phyloP scores from a whole-genome alignment of 2,329 filamentous ascomycete species.

The Cercospora janseana region DNA sequence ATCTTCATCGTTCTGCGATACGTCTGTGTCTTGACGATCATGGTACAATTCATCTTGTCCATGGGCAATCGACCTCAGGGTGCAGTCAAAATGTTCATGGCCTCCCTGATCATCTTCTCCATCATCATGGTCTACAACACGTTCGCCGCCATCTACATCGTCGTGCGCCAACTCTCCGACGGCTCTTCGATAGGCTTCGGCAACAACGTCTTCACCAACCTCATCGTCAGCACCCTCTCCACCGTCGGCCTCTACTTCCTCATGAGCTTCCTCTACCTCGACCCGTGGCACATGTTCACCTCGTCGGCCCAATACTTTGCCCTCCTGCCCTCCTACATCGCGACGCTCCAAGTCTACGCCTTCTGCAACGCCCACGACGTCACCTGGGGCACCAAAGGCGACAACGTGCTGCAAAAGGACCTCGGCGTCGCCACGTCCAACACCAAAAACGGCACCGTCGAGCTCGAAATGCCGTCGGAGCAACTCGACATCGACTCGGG shows the following conservation, averaged over 20 bases:
- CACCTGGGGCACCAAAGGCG: conserved; percentile 97
- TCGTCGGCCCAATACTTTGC: conserved; percentile 88
- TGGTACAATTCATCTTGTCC: conserved; percentile 91
- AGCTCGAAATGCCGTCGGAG: conserved; percentile 95
- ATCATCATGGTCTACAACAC: conserved; percentile 96
- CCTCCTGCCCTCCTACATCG: conserved; percentile 89
- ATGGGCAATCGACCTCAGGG: conserved; percentile 96
- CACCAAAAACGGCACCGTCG: conserved; percentile 71
- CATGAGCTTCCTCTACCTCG: conserved; percentile 94
- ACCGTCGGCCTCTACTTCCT: conserved; percentile 93
- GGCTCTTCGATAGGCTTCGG: conserved; percentile 58
- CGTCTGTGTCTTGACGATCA: conserved; percentile 79
- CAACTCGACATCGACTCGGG: conserved; percentile 97
- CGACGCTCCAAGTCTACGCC: conserved; percentile 94
- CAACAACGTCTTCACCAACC: conserved; percentile 89
- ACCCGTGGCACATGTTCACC: conserved; percentile 99
- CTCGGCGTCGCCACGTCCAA: conserved; percentile 75
- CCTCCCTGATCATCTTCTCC: conserved; percentile 83
- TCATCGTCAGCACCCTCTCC: conserved; percentile 84
- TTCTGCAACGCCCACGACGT: conserved; percentile 99
- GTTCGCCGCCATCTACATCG: conserved; percentile 85
- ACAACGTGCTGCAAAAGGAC: conserved; percentile 92
- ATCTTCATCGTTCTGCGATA: conserved; percentile 89
- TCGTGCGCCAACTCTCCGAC: conserved; percentile 69
- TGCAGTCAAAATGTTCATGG: conserved; percentile 83